Evolutionary conservation across 495 filamentous ascomycete genomes (phyloP).

Genomic region (Cetradonia linearis): DNA sequence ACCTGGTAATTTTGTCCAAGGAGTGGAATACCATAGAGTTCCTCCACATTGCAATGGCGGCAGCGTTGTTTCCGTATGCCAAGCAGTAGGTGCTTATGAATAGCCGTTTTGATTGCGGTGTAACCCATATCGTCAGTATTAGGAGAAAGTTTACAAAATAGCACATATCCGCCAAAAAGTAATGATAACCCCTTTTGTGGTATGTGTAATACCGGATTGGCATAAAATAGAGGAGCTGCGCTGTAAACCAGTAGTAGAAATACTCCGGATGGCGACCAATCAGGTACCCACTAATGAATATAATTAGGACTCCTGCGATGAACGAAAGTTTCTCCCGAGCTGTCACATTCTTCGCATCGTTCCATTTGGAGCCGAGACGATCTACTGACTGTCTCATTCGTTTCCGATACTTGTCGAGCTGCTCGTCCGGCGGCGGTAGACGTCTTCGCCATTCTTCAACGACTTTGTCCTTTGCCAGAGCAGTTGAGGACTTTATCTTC

Average conservation of each 20-base stretch:
- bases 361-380: constrained; percentile 74
- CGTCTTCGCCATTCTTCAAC: constrained; percentile 80
- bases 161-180: constrained; percentile 93
- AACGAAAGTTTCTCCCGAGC: constrained; percentile 90
- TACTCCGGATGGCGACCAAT: constrained; percentile 76
- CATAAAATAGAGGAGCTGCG: constrained; percentile 85
- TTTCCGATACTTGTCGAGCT: constrained; percentile 79
- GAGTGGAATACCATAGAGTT: constrained; percentile 97
- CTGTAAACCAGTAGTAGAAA: constrained; percentile 89
- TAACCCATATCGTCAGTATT: constrained; percentile 77
- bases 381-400: constrained; percentile 85
- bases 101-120: constrained; percentile 79
- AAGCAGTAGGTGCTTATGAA: constrained; percentile 91
- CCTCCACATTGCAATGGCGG: constrained; percentile 98
- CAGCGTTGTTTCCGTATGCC: constrained; percentile 89
- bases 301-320: constrained; percentile 89
- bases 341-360: constrained; percentile 76
- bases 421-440: constrained; percentile 77
- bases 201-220: constrained; percentile 88
- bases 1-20: constrained; percentile 88
- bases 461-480: constrained; percentile 57
- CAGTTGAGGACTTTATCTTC: constrained; percentile 50
- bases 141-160: constrained; percentile 93
- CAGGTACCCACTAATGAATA: constrained; percentile 91
- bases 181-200: constrained; percentile 82